A percentile compares a stretch with the other conserved stretches of the same genome.
Conservation (phyloP, 2,329 filamentous ascomycete genomes). For the Cordyceps militaris region DNA sequence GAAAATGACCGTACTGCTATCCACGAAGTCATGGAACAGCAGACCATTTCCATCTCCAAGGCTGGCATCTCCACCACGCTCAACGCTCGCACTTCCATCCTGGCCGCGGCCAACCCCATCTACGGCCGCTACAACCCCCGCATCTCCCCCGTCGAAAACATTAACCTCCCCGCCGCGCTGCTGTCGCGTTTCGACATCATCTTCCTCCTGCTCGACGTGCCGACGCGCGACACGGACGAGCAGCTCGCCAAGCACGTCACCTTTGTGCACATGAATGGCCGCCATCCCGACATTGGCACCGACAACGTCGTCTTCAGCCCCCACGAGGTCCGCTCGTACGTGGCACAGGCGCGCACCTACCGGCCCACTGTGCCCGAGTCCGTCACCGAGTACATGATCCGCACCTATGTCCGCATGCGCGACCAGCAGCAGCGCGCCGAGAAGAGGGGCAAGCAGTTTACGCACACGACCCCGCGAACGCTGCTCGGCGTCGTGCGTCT, state of each 20-base stretch:
- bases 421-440: constrained; percentile 89
- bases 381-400: constrained; percentile 93
- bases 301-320: constrained; percentile 74
- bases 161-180: constrained; percentile 95
- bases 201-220: constrained; percentile 94
- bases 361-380: constrained; percentile 76
- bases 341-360: constrained; percentile 85
- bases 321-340: constrained; percentile 90
- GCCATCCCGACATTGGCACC: constrained; percentile 67
- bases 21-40: constrained; percentile 84
- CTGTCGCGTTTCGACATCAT: constrained; percentile 95
- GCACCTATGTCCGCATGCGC: constrained; percentile 91
- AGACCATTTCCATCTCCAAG: constrained; percentile 80
- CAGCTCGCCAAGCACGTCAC: constrained; percentile 93
- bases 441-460: constrained; percentile 84
- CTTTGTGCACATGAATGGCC: constrained; percentile 94
- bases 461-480: constrained; percentile 89
- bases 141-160: constrained; percentile 96
- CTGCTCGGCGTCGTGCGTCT: constrained; percentile 88
- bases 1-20: constrained; percentile 76
- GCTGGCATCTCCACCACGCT: constrained; percentile 67
- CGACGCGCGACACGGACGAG: constrained; percentile 80
- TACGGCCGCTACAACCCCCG: constrained; percentile 98
- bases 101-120: constrained; percentile 92
- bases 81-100: constrained; percentile 91